Evolutionary conservation across 768 basidiomycete genomes (phyloP), one percentile per base, ranked within the genome.

Genomic region (Agrocybe pediades): DNA sequence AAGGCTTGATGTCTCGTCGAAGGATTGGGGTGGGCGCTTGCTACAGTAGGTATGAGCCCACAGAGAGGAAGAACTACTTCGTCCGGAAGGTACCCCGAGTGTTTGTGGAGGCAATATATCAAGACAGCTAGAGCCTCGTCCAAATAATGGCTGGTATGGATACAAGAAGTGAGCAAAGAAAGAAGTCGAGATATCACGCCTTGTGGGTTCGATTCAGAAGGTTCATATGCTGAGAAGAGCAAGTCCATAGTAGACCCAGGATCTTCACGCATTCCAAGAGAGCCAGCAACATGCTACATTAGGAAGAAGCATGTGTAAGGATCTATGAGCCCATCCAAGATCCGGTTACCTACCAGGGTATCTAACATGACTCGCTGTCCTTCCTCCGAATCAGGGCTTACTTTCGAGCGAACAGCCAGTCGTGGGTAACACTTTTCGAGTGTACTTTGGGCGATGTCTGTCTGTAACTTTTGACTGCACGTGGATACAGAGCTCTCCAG

Each of bases 111-210:
- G 9, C 65, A 52, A 30, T 63, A 65, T 3, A 87, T 66, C 7
- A 90, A 75, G 44, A 87, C 59, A 13, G 82, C 76, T n/a, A 90
- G 68, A 1, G 80, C 69, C 61, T 87, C 85, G 58, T 88, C 86
- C 17, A 88, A 64, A 2, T 78, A 72, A 24, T 70, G 59, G 57
- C 83, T 84, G 6, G 76, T 66, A 61, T 85, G 82, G 19, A 91
- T 65, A 2, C 80, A 80, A 13, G 73, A 63, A 21, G 85, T 55
- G 16, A 87, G 56, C 3, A 77, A 56, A 0, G 74, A 76, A n/a
- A 75, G 61, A 24, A 82, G 49, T 24, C 70, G 65, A 0, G 64
- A 47, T 2, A 79, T 59, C 1, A 71, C 25, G 33, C 55, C 54
- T 13, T 46, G 27, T 17, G 64, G 42, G 27, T 66, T 57, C 6